Conservation (phyloP, 1,284 basidiomycete species). For the Dichomitus squalens region DNA sequence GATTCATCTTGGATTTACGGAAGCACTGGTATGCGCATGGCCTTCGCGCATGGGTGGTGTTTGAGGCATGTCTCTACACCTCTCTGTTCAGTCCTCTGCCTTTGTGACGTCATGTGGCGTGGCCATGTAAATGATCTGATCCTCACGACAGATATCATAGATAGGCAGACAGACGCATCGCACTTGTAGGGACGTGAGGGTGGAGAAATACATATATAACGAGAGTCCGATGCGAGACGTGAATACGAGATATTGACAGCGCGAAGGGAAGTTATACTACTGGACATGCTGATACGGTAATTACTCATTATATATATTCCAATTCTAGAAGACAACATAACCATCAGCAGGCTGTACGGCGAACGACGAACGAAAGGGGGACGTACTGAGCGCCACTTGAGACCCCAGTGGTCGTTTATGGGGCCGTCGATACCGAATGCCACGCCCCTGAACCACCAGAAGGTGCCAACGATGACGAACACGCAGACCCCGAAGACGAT, state of each 20-base stretch:
- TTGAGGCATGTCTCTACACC: neutral
- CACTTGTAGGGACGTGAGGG: neutral
- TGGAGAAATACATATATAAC: conserved; percentile 20
- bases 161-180: neutral
- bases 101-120: too few relatives aligned
- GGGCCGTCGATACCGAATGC: conserved; percentile 91
- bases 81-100: neutral
- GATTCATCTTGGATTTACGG: conserved; percentile 18
- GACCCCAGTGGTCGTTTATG: conserved; percentile 77
- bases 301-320: conserved; percentile 44
- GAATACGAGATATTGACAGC: conserved; percentile 1
- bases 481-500: conserved; percentile 71
- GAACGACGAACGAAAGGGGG: neutral
- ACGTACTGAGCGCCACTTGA: conserved; percentile 80
- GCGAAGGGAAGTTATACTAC: conserved; percentile 11
- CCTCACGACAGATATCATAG: neutral
- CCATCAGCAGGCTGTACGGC: conserved; percentile 3
- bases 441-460: conserved; percentile 93
- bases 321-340: conserved; percentile 30
- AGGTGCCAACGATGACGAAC: conserved; percentile 69
- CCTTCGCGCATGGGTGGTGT: too few relatives aligned
- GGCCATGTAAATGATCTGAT: too few relatives aligned
- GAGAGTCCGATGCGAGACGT: conserved; percentile 12
- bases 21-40: neutral
- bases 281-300: conserved; percentile 21